Conservation (phyloP, 2,329 filamentous ascomycete genomes). For the Epichloe coenophiala region DNA sequence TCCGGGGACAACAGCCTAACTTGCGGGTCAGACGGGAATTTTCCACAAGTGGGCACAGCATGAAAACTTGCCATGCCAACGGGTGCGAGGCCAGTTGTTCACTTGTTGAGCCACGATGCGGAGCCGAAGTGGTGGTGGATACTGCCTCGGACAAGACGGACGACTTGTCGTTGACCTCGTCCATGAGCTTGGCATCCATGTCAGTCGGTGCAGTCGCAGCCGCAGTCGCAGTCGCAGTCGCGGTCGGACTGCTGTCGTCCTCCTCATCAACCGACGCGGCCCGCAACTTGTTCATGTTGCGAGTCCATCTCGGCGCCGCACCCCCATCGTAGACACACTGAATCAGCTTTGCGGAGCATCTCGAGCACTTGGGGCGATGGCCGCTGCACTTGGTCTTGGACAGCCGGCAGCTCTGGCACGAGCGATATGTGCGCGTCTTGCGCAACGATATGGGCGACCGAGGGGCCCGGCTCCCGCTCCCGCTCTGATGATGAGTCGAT, state of each 20-base stretch:
- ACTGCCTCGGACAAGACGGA: neutral
- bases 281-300: slow-evolving; percentile 15
- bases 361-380: slow-evolving; percentile 24
- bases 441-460: slow-evolving; percentile 18
- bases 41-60: too few relatives aligned
- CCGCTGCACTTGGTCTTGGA: slow-evolving; percentile 30
- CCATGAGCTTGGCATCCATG: neutral
- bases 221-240: neutral
- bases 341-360: slow-evolving; percentile 19
- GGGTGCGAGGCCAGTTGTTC: slow-evolving; percentile 1
- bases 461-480: slow-evolving; percentile 13
- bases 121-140: neutral
- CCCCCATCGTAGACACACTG: slow-evolving; percentile 27
- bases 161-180: neutral
- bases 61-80: slow-evolving; percentile 3
- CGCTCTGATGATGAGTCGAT: slow-evolving; percentile 8
- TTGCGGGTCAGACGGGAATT: neutral
- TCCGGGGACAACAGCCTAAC: slow-evolving; percentile 20
- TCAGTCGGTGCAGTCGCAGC: neutral
- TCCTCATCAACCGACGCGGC: neutral
- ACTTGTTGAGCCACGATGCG: neutral
- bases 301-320: slow-evolving; percentile 23
- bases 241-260: neutral
- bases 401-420: slow-evolving; percentile 24
- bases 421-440: slow-evolving; percentile 28